Evolutionary conservation across 2,329 filamentous ascomycete species (phyloP), one percentile per base, ranked within the genome.

Genomic region (Leptographium galeiforme): DNA sequence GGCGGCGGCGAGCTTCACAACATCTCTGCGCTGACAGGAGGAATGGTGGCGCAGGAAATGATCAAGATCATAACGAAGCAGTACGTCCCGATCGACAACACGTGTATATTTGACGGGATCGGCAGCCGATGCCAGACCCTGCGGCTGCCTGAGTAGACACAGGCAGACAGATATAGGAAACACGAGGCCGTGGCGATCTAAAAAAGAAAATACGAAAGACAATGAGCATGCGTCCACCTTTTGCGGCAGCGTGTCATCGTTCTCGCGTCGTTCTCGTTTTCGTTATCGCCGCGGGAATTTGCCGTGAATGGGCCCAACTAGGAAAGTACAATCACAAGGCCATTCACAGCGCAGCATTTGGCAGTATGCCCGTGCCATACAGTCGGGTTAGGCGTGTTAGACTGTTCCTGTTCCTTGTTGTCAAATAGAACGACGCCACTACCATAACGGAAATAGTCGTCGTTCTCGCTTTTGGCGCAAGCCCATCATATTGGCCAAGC

Each of bases 31-130:
- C 71, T 95, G 53, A 85, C 84, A 1, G 94, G 93, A 34, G 94
- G 93, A 4, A 85, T 98, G 72, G 85, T 94, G 48, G 89, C 91
- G n/a, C 94, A 98, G 68, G 93, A 98, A 70, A 81, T 91, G 57
- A 94, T 98, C 71, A 98, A 98, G 67, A 79, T 91, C 55, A 78
- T 86, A 61, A 86, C 83, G 13, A 81, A 81, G 63, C 83, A 87
- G 69, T 87, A 86, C 67, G 73, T 85, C 45, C 82, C 83, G 30
- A 78, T 85, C 58, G 81, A 86, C 61, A 84, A 85, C 65, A 83
- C 79, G 16, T 85, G 82, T 63, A 73, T 87, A 57, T 85, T 83
- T 60, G 82, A 86, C 70, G 83, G 82, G 25, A 81, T 86, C 57
- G 71, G 69, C 56, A 82, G 79, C 66, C 76, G 78, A 57, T 79